A percentile compares a stretch with the other conserved stretches of the same genome.
Evolutionary conservation across 331 rosid species (phyloP).

Genomic region (Quercus phellos): DNA sequence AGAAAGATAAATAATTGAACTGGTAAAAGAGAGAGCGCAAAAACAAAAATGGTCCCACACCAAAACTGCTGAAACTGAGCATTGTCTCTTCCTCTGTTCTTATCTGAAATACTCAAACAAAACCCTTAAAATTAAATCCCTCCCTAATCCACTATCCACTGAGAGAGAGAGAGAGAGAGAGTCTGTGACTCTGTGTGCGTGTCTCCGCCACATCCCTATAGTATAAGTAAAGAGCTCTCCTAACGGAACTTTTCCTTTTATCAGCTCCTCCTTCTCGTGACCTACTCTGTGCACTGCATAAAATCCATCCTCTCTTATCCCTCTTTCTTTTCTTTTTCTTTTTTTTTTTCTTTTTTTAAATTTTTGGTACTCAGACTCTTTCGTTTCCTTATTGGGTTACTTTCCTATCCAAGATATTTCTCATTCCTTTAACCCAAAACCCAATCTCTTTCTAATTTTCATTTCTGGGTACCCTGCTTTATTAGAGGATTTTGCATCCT

Average conservation of each 20-base stretch:
- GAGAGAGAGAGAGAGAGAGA: neutral
- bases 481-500: neutral
- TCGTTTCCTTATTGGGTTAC: constrained; percentile 17
- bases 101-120: constrained; percentile 31
- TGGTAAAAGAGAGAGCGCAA: neutral
- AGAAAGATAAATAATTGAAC: constrained; percentile 40
- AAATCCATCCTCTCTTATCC: neutral
- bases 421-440: neutral
- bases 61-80: constrained; percentile 40
- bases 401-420: constrained; percentile 21
- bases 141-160: neutral
- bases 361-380: constrained; percentile 2
- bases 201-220: constrained; percentile 31
- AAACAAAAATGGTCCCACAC: constrained; percentile 43
- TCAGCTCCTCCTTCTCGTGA: constrained; percentile 52
- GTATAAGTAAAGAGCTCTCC: constrained; percentile 38
- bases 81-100: constrained; percentile 68
- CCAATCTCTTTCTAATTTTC: constrained; percentile 21
- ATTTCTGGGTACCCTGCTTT: constrained; percentile 4
- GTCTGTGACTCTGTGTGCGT: constrained; percentile 7
- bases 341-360: neutral
- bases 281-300: constrained; percentile 16
- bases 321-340: neutral
- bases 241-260: constrained; percentile 46
- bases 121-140: neutral